Base-by-base conservation (phyloP, 1,284 basidiomycete species). In the Phellinidium pouzarii region DNA sequence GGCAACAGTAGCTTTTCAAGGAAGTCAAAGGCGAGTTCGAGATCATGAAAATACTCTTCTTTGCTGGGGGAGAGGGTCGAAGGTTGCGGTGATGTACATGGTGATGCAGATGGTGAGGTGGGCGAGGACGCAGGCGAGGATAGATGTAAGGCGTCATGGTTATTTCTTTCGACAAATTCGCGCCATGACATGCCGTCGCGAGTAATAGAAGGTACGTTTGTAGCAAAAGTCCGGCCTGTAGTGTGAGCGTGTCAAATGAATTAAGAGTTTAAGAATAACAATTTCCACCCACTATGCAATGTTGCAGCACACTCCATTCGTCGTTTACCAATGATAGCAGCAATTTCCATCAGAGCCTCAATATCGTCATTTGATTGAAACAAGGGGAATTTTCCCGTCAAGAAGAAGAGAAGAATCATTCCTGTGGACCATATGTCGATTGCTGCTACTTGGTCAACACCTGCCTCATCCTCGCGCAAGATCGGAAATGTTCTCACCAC, bases 351-450 rank as follows among this genome's bases (percentile, higher is more conserved):
- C 36, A 99, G 72, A 4, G 95, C 95, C 66, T 99, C 95, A 27
- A 87, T 80, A 65, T 99, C 95, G 65, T 98, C 94, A 62, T 82
- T 90, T 23, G 94, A 92, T 64, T 94, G 91, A 71, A 99, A 95
- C 20, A 98, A 70, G 0, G 95, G 95, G 63, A 98, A 99, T 60
- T 96, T 95, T 55, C 84, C 81, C 0, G 87, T 87, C 22, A 99
- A 75, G 68, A 98, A 94, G 66, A 94, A 94, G 4, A 99, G 75
- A 0, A 99, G 70, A 50, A 98, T 96, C 64, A 89, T 86, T 1
- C 95, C 95, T 1, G 84, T 91, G 1, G 94, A 89, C 95, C 95
- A 99, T 38, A 98, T 82, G 64, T 99, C 95, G 62, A 99, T 86
- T 8, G 95, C 95, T 92, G 64, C 49, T 44, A 14, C 22, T 7